A percentile compares a stretch with the other conserved stretches of the same genome.
Evolutionary conservation across 176 grass and related monocot genomes (phyloP).

Genomic region (Aegilops tauschii): DNA sequence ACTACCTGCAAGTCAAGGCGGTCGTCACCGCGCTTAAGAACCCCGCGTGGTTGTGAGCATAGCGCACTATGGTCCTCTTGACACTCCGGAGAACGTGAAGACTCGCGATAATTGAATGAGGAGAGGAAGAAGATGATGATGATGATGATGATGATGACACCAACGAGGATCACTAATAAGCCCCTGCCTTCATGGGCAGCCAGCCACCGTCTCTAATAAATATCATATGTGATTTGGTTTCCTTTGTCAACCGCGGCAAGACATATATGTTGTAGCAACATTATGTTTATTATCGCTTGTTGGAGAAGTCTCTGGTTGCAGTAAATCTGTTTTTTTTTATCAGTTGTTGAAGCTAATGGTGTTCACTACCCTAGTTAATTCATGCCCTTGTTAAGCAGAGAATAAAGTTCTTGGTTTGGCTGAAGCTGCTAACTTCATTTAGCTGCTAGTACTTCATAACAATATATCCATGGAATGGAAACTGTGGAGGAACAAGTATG

Average conservation of each 20-base stretch:
- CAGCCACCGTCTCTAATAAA: conserved; percentile 32
- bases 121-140: background rate
- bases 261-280: conserved; percentile 27
- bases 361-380: background rate
- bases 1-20: conserved; percentile 89
- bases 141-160: background rate
- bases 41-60: conserved; percentile 70
- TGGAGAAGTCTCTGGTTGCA: background rate
- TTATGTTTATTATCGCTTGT: background rate
- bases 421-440: no score
- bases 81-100: background rate
- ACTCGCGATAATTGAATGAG: background rate
- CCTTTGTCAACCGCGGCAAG: background rate
- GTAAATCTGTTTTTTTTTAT: background rate
- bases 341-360: background rate
- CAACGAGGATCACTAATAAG: conserved; percentile 24
- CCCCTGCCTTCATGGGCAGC: background rate
- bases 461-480: no score
- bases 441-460: no score
- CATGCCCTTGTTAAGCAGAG: background rate
- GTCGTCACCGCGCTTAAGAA: conserved; percentile 71
- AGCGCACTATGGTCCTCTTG: background rate
- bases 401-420: background rate
- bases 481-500: no score
- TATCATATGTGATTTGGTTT: conserved; percentile 15